phyloP scores from a whole-genome alignment of 352 stramenopile species.

The Phytopythium boreale region DNA sequence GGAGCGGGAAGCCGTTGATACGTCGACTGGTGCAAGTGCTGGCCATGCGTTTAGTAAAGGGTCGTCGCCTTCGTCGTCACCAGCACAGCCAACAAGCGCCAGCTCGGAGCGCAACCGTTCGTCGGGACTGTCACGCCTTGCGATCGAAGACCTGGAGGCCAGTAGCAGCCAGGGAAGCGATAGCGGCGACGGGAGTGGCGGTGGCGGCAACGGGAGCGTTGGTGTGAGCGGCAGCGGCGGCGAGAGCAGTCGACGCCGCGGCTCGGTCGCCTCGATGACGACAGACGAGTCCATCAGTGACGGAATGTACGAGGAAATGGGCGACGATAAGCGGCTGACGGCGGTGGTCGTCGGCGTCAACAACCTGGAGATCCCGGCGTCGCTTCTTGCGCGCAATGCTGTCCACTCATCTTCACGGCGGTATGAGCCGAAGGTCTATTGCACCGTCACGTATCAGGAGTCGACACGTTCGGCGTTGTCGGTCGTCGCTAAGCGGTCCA shows the following conservation, averaged over 20 bases:
- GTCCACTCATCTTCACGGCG: conserved; percentile 25
- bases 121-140: conserved; percentile 19
- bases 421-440: conserved; percentile 73
- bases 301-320: conserved; percentile 53
- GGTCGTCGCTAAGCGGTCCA: conserved; percentile 50
- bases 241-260: conserved; percentile 20
- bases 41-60: conserved; percentile 16
- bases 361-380: conserved; percentile 56
- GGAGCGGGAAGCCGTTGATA: conserved; percentile 70
- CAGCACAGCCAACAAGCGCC: background rate
- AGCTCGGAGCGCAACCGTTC: conserved; percentile 25
- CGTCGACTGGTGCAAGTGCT: conserved; percentile 46
- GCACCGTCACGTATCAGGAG: conserved; percentile 73
- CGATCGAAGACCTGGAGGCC: conserved; percentile 10
- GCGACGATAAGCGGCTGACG: conserved; percentile 64
- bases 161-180: conserved; percentile 13
- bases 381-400: conserved; percentile 35
- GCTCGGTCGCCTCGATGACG: conserved; percentile 44
- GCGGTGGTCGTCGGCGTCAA: conserved; percentile 73
- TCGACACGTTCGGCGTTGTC: conserved; percentile 74
- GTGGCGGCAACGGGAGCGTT: conserved; percentile 1
- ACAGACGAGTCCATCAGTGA: conserved; percentile 71
- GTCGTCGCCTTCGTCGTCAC: conserved; percentile 10
- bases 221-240: conserved; percentile 14
- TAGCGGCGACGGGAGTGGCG: background rate